Conservation (phyloP, 139 green algal species). For the Volvox africanus region DNA sequence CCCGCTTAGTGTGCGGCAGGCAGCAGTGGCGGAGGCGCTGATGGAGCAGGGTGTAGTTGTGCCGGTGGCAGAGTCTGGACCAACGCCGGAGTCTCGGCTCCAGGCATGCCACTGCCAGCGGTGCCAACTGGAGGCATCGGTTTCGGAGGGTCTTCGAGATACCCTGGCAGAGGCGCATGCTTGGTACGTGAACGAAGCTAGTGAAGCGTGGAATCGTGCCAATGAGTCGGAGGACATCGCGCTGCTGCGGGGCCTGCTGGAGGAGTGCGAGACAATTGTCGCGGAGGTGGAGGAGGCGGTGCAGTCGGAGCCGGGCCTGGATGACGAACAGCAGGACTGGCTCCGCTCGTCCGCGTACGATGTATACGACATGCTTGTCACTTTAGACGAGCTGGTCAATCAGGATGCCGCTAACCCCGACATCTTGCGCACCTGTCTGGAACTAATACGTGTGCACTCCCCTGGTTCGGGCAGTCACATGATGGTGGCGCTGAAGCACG, state of each 20-base stretch:
- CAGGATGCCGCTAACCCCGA: slow-evolving; percentile 15
- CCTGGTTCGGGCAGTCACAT: slow-evolving; percentile 57
- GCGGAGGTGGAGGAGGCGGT: slow-evolving; percentile 57
- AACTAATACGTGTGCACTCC: slow-evolving; percentile 50
- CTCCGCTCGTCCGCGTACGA: slow-evolving; percentile 59
- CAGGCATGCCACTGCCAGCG: slow-evolving; percentile 25
- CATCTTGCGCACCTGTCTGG: slow-evolving; percentile 42
- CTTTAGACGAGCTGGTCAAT: slow-evolving; percentile 58
- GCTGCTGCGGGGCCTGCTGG: slow-evolving; percentile 43
- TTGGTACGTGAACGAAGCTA: slow-evolving; percentile 55
- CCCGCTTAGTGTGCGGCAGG: slow-evolving; percentile 51
- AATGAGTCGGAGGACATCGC: slow-evolving; percentile 53
- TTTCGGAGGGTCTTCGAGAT: slow-evolving; percentile 38
- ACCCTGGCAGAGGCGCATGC: slow-evolving; percentile 40
- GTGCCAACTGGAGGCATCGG: slow-evolving; percentile 50
- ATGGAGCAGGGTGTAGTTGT: not conserved
- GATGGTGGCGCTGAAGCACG: slow-evolving; percentile 49
- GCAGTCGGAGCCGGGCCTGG: slow-evolving; percentile 40
- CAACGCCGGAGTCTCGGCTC: not conserved
- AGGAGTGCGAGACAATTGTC: slow-evolving; percentile 39
- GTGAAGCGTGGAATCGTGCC: slow-evolving; percentile 13
- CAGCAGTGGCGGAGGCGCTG: slow-evolving; percentile 46
- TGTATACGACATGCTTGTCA: slow-evolving; percentile 58
- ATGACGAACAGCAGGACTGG: slow-evolving; percentile 52
- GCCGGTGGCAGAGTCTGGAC: not conserved